Percentiles rank a stretch among this genome's conserved stretches.
These are phyloP conservation scores for Saccharomycopsis crataegensis DNA, from an alignment of 1,139 yeast genomes.

Conservation along the genomic window DNA sequence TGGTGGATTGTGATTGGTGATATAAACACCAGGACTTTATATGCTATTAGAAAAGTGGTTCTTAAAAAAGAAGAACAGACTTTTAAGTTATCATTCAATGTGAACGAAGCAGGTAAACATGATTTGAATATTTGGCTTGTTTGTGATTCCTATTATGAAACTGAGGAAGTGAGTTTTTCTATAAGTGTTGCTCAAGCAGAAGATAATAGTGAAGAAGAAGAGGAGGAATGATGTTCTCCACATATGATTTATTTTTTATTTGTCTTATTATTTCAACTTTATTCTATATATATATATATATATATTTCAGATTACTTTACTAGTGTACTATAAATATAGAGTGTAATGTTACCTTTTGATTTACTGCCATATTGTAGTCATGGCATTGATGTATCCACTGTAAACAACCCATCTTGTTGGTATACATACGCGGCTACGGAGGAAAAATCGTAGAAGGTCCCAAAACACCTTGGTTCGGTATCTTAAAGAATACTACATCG, in stretches of 20 bases:
- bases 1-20: slow-evolving; percentile 92
- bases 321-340: no score
- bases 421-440: no score
- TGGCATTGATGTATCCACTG: no score
- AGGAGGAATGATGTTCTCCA: no score
- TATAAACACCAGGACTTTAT: slow-evolving; percentile 47
- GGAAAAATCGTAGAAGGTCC: no score
- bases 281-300: neutral
- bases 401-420: no score
- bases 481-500: no score
- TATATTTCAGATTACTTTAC: no score
- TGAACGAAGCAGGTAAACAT: slow-evolving; percentile 57
- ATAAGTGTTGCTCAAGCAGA: slow-evolving; percentile 5
- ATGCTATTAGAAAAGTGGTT: slow-evolving; percentile 64
- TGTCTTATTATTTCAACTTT: neutral
- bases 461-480: no score
- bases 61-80: slow-evolving; percentile 47
- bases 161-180: slow-evolving; percentile 43
- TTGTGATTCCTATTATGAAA: slow-evolving; percentile 87
- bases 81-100: slow-evolving; percentile 46
- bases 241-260: neutral
- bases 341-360: no score
- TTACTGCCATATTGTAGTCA: no score
- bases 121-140: slow-evolving; percentile 71
- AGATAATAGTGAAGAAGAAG: neutral